Evolutionary conservation across 768 basidiomycete genomes (phyloP).

Genomic region (Daedalea quercina): DNA sequence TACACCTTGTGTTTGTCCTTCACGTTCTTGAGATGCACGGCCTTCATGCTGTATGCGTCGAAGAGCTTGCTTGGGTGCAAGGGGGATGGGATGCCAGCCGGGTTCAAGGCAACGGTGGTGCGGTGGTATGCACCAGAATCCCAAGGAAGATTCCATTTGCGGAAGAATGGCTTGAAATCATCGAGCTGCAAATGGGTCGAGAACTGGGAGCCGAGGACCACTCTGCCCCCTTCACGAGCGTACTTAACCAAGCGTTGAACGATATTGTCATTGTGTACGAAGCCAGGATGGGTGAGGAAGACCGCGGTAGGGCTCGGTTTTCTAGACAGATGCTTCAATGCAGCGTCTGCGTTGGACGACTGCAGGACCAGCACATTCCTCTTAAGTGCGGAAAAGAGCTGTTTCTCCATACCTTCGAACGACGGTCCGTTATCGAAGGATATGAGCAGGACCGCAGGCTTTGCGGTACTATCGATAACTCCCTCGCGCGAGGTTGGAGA

Average conservation of each 20-base stretch:
- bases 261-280: constrained; percentile 13
- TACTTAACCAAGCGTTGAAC: constrained; percentile 20
- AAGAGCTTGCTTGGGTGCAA: constrained; percentile 3
- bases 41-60: constrained; percentile 2
- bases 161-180: constrained; percentile 4
- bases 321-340: neutral
- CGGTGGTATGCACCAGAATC: constrained; percentile 33
- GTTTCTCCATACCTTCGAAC: neutral
- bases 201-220: constrained; percentile 30
- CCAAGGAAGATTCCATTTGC: constrained; percentile 31
- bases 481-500: no score
- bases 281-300: constrained; percentile 31
- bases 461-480: neutral
- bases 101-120: constrained; percentile 30
- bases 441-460: neutral
- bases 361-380: constrained; percentile 1
- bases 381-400: constrained; percentile 5
- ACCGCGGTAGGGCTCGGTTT: constrained; percentile 18
- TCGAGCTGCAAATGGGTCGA: constrained; percentile 19
- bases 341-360: neutral
- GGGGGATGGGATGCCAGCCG: constrained; percentile 6
- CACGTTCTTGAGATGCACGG: neutral
- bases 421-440: neutral
- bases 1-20: neutral
- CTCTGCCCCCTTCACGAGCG: constrained; percentile 29